Base-by-base conservation (phyloP, 768 basidiomycete species). In the Tulasnella sp. region DNA sequence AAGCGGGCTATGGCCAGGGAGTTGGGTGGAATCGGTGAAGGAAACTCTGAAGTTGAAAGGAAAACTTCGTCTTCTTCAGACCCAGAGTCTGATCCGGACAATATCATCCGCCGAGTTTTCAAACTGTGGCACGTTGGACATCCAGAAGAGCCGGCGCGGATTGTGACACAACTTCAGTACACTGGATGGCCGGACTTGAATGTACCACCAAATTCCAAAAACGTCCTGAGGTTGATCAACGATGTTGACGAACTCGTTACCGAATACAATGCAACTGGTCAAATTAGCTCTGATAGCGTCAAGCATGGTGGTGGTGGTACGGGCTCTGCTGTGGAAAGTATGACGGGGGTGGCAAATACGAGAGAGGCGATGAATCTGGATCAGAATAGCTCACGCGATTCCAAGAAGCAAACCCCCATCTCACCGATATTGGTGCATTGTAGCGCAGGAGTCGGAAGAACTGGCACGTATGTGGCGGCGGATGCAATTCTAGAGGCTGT, bases 181-280 rank as follows among this genome's bases (percentile, higher is more conserved):
- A 72, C 92, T 33, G 82, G 83, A 33, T 98, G 93, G 93, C 89
- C 92, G 2, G 93, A 98, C 60, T 83, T 96, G 70, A 91, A 91
- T 62, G 89, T 98, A 10, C 93, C 93, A 0, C 78, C 82, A 10
- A 79, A 88, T 53, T 80, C 92, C 0, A 68, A 75, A 5, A 82
- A 80, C 5, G 69, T 96, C 16, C 66, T 95, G 35, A 69, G 73
- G 12, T 72, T 98, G 20, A 75, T 95, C 47, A 72, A 70, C 53
- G 78, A 80, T 55, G 81, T 89, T n/a, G 79, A 75, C 56, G 60
- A 60, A 10, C 54, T 56, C 3, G 29, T 42, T 3, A 35, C 35
- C 8, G 53, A 55, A 24, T 44, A 27, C 22, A 31, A 25, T 16
- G 16, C 25, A n/a, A 43, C 19, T n/a, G 50, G 50, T 3, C 19